A percentile compares a stretch with the other conserved stretches of the same genome.
These are phyloP conservation scores for Arabis alpina DNA, from an alignment of 345 rosid species.

Conservation along the genomic window DNA sequence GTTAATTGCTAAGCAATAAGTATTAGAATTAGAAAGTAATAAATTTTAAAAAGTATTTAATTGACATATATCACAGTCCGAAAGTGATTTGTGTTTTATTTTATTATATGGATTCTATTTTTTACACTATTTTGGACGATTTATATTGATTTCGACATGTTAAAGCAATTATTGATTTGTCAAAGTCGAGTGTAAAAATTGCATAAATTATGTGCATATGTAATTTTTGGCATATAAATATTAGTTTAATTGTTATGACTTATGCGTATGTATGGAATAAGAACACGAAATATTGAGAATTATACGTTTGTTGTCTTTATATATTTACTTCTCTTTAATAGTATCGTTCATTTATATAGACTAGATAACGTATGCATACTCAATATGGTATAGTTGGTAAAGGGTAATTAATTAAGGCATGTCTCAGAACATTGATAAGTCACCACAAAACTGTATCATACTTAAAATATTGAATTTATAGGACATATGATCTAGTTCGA, in stretches of 20 bases:
- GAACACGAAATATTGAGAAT: not conserved
- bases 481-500: not conserved
- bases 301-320: not conserved
- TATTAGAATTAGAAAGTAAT: no score
- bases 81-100: no score
- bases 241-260: not conserved
- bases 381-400: constrained; percentile 27
- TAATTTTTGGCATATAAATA: not conserved
- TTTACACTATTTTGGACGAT: no score
- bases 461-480: not conserved
- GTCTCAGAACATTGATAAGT: constrained; percentile 29
- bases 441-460: not conserved
- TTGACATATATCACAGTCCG: no score
- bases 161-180: not conserved
- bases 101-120: no score
- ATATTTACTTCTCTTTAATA: not conserved
- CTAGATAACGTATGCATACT: no score
- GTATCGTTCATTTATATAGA: constrained; percentile 7
- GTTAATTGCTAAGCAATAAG: no score
- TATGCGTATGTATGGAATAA: constrained; percentile 29
- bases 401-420: constrained; percentile 22
- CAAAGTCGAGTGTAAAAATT: constrained; percentile 5
- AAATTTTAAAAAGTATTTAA: no score
- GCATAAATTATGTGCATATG: not conserved
- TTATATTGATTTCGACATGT: no score